Evolutionary conservation across 2,329 filamentous ascomycete species (phyloP).

Genomic region (Xylaria polymorpha): DNA sequence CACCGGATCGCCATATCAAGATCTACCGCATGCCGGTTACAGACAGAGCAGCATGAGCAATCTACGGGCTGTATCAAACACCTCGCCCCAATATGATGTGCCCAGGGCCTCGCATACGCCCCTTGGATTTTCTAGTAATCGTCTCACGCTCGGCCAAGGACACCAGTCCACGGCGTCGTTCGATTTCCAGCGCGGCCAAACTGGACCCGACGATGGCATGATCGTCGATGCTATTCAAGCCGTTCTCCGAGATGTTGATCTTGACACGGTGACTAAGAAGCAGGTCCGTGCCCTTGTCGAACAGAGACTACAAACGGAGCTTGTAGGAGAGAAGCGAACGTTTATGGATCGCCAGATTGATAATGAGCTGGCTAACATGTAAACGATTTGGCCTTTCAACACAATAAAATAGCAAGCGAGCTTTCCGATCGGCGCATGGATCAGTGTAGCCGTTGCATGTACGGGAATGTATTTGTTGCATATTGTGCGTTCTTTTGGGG

Average conservation of each 20-base stretch:
- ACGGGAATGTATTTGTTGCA: conserved; percentile 36
- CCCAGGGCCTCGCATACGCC: conserved; percentile 58
- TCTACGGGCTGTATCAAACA: conserved; percentile 61
- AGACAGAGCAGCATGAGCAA: conserved; percentile 74
- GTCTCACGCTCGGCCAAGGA: conserved; percentile 59
- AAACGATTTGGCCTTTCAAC: conserved; percentile 45
- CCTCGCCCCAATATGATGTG: conserved; percentile 58
- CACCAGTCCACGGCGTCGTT: conserved; percentile 66
- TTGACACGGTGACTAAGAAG: conserved; percentile 99
- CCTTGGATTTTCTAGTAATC: conserved; percentile 61
- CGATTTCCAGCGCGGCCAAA: conserved; percentile 68
- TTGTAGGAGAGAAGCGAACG: conserved; percentile 83
- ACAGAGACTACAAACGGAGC: conserved; percentile 89
- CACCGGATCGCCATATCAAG: conserved; percentile 69
- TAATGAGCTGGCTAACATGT: conserved; percentile 93
- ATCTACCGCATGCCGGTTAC: conserved; percentile 60
- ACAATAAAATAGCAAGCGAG: background rate
- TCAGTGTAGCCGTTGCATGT: conserved; percentile 14
- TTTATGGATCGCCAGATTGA: conserved; percentile 97
- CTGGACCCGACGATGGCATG: conserved; percentile 78
- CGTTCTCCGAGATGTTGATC: conserved; percentile 87
- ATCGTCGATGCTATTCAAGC: conserved; percentile 87
- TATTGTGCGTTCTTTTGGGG: conserved; percentile 28
- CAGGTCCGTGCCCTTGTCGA: conserved; percentile 92
- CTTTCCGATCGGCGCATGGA: background rate